Evolutionary conservation across 331 rosid species (phyloP), one percentile per base, ranked within the genome.

Genomic region (Quercus tomentella): DNA sequence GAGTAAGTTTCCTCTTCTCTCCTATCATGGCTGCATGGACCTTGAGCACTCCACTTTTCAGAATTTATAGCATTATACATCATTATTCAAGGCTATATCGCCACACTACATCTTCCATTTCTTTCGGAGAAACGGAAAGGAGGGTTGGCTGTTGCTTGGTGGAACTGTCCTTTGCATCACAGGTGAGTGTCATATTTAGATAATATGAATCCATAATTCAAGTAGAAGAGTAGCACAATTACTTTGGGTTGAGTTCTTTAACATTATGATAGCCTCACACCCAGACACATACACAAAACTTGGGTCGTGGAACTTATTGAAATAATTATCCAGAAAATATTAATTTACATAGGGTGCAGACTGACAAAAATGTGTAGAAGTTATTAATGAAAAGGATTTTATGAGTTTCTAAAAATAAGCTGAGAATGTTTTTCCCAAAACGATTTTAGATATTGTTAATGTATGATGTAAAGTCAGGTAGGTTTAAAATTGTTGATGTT

Each of bases 21-120:
- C 97, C 97, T 17, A 91, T 92, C 78, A 89, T 92, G 97, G 96
- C 88, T 43, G 87, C 91, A 51, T 92, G 97, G 97, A 92, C 94
- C 23, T 78, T 92, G 81, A 30, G 76, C 73, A 92, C 96, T 33
- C 97, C 97, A 30, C 75, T 92, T 37, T 88, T 92, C 18, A 96
- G 97, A 76, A 80, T 92, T 75, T 92, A 92, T 86, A 92, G 96
- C 88, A 89, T 92, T 84, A 76, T 89, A 72, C 79, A 37, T 65
- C 45, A 92, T 80, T 92, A 91, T 87, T 96, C 75, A 92, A 92
- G 82, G 97, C 97, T 57, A 70, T 92, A 75, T 92, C 96, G 11
- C 97, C 96, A 1, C 92, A 91, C 87, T 92, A 87, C 77, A 91
- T 92, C 41, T 43, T 88, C 82, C 82, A 12, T 30, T 92, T 92